Conservation (phyloP, 1,284 basidiomycete genomes). For the Ceratobasidium sp. region DNA sequence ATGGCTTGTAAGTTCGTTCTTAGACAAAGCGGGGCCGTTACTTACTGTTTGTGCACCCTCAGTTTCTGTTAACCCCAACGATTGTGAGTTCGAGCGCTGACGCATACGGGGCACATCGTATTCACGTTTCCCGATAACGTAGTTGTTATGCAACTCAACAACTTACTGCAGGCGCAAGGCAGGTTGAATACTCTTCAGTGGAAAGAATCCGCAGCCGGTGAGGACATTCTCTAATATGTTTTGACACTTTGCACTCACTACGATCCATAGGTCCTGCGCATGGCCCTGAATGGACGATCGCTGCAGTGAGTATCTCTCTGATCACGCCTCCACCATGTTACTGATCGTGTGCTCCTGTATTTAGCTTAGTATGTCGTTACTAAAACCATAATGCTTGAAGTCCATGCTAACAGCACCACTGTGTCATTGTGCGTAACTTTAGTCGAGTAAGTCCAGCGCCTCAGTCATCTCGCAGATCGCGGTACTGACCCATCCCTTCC, state of each 20-base stretch:
- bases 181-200: conserved; percentile 14
- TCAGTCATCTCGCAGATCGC: neutral
- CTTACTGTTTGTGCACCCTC: neutral
- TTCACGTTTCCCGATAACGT: neutral
- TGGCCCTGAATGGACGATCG: conserved; percentile 40
- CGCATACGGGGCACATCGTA: neutral
- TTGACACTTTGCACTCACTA: neutral
- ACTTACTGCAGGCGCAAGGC: conserved; percentile 38
- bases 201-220: conserved; percentile 34
- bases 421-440: neutral
- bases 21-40: no score
- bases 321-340: neutral
- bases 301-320: conserved; percentile 26
- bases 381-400: neutral
- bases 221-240: neutral
- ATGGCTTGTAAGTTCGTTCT: conserved; percentile 19
- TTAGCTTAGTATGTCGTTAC: conserved; percentile 11
- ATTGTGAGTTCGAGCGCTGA: conserved; percentile 9
- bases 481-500: neutral
- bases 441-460: conserved; percentile 23
- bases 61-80: conserved; percentile 30
- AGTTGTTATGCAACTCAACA: conserved; percentile 39
- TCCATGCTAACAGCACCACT: conserved; percentile 7
- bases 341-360: neutral
- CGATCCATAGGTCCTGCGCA: conserved; percentile 33